Evolutionary conservation across 768 basidiomycete genomes (phyloP), one percentile per base, ranked within the genome.

Genomic region (Pulveroboletus sp.): DNA sequence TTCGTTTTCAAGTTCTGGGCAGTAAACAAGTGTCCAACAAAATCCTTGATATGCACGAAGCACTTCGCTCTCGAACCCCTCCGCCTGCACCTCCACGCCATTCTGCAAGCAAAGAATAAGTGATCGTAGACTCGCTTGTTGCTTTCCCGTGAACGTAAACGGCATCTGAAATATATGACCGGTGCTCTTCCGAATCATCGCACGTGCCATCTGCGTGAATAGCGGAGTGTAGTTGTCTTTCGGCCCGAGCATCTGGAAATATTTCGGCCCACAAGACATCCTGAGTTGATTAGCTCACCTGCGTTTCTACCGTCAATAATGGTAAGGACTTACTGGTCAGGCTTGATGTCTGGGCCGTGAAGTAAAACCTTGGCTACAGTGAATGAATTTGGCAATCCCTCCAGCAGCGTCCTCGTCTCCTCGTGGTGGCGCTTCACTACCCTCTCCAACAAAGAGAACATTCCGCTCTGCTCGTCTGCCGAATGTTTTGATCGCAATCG

Each of bases 301-400:
- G 5, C 25, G 5, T 27, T 27, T 9, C 25, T 5, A 27, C 25
- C 25, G 9, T 5, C 9, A 27, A 5, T 27, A 9, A 27, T 27
- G 25, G 25, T 27, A 27, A 27, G 25, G 5, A 27, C 43, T 34
- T 11, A 52, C 51, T 48, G 31, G 1, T 43, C 37, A 6, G 42
- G 24, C 5, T 19, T 13, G n/a, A 34, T 39, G 3, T 19, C 24
- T 29, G 42, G 19, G 0, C 46, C 42, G 14, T 52, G 43, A 12
- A 52, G 17, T n/a, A 52, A 17, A 5, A 52, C 17, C 47, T 52
- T 52, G 1, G 5, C 31, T 1, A 48, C n/a, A 5, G 44, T 36
- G 24, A 52, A 52, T 9, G 25, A 27, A 9, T 27, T 27, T 9
- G 25, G 25, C 25, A 27, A 27, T 27, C 25, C 25, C 25, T 27